phyloP scores from a whole-genome alignment of 2,329 filamentous ascomycete species.

The Magnaporthales sp. region DNA sequence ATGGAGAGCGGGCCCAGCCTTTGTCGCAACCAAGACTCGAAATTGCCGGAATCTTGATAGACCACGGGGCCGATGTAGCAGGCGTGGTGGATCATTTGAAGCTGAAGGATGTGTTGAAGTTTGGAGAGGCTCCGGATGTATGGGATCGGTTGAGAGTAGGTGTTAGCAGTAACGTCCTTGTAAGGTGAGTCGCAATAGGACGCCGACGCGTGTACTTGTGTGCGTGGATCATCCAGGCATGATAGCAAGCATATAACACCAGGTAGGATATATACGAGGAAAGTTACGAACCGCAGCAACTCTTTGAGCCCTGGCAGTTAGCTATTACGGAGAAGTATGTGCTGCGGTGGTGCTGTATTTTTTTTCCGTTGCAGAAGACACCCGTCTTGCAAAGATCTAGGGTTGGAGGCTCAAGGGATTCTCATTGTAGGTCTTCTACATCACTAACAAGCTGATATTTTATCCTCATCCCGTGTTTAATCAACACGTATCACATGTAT shows the following conservation, averaged over 20 bases:
- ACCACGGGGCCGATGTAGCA: background rate
- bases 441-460: background rate
- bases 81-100: background rate
- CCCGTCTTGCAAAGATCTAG: too few species aligned
- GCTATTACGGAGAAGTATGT: background rate
- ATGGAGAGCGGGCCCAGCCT: background rate
- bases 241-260: too few species aligned
- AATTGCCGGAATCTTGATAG: background rate
- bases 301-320: background rate
- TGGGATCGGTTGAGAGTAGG: background rate
- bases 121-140: background rate
- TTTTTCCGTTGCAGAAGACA: too few species aligned
- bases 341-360: too few species aligned
- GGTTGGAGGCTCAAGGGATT: background rate
- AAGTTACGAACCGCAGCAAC: too few species aligned
- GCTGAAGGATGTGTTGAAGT: background rate
- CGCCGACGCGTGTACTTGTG: too few species aligned
- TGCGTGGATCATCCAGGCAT: too few species aligned
- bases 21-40: background rate
- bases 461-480: background rate
- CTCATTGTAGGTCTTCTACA: background rate
- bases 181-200: too few species aligned
- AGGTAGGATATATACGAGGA: too few species aligned
- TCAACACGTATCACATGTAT: background rate
- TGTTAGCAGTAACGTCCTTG: background rate